A percentile compares a stretch with the other conserved stretches of the same genome.
Evolutionary conservation across 73 alveolate genomes (phyloP).

Genomic region (Paramecium sexaurelia): DNA sequence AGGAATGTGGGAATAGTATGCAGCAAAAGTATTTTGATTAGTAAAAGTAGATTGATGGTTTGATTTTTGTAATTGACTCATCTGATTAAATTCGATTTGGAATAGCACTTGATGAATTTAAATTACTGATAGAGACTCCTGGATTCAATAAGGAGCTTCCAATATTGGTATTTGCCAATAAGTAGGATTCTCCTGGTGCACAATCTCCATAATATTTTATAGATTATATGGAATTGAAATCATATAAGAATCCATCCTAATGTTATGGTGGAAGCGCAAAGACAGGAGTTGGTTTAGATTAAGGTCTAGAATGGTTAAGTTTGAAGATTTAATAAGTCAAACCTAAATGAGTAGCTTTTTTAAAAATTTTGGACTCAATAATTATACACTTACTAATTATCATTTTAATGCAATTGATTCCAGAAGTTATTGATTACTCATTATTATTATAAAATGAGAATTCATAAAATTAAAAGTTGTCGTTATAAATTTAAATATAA

Average conservation of each 20-base stretch:
- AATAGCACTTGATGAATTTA: constrained; percentile 77
- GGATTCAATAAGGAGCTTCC: constrained; percentile 26
- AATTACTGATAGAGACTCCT: constrained; percentile 50
- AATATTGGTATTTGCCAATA: background rate
- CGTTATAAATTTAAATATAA: background rate
- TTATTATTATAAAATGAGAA: background rate
- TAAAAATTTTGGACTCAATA: background rate
- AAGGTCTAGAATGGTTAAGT: constrained; percentile 38
- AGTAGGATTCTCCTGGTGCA: constrained; percentile 25
- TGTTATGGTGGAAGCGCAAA: constrained; percentile 19
- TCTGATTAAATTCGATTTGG: constrained; percentile 75
- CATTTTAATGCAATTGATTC: background rate
- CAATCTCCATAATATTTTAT: background rate
- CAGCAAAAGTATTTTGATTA: constrained; percentile 66
- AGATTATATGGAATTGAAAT: background rate
- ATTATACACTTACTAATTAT: background rate
- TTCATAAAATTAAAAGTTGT: background rate
- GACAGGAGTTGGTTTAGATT: constrained; percentile 48
- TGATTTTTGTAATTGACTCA: constrained; percentile 81
- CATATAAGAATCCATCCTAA: background rate
- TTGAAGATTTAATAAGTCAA: background rate
- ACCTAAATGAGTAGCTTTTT: constrained; percentile 7
- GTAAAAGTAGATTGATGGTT: constrained; percentile 64
- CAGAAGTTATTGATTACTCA: background rate
- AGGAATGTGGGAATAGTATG: constrained; percentile 73